Base-by-base conservation (phyloP, 805 yeast genomes). In the Nakazawaea siamensis region DNA sequence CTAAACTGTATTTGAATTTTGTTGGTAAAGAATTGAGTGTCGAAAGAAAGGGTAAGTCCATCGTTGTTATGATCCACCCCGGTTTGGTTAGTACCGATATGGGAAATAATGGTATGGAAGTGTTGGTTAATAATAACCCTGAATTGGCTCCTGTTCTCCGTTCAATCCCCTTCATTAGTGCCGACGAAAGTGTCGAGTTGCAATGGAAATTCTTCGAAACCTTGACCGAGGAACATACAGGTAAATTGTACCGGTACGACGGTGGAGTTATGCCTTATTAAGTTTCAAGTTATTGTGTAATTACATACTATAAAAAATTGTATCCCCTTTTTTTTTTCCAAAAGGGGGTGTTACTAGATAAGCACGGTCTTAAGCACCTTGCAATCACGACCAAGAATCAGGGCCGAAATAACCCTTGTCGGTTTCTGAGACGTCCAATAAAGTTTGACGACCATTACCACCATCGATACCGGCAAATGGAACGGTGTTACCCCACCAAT, bases 401-500 rank as follows among this genome's bases (percentile, higher is more conserved):
- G 37, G 51, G 12, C 66, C 66, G 41, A 62, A 59, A 43, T 60
- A 59, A 3, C 66, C 66, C 1, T 57, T 54, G 8, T 55, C 55
- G 16, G 38, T 8, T 8, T 14, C 30, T 16, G 48, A 29, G 27
- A 48, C 42, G 37, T 44, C 37, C 24, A 34, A 36, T 29, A 38
- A 40, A 10, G 49, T 21, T 20, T 33, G 31, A 29, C 38, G 49
- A 13, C 61, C 61, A 2, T 18, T 16, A 28, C 52, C 54, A 26
- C 57, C 62, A 30, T 66, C 72, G 28, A 55, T 35, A 38, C 72
- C 72, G 1, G 33, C 43, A 32, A 44, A 47, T 1, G 49, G 30
- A n/a, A 64, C 55, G 41, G 40, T 51, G 40, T 74, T 76, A 1
- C 86, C 86, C 86, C 86, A 79, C 86, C 86, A 79, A 26, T 54